These are phyloP conservation scores for Trypanosoma avium DNA, from an alignment of 208 protist species.

Conservation along the genomic window DNA sequence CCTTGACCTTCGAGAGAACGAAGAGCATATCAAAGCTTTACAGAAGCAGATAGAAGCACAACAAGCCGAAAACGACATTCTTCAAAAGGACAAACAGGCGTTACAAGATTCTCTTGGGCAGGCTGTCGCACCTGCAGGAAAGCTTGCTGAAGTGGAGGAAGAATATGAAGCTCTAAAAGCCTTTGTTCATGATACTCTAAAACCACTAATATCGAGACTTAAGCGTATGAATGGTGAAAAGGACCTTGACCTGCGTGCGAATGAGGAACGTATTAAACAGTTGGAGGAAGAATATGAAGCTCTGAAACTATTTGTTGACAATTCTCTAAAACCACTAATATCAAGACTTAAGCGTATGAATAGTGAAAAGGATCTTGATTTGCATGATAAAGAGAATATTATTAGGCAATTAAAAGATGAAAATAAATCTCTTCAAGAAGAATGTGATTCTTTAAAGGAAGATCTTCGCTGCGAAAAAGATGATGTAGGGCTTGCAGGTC, in stretches of 20 bases:
- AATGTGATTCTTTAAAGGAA: too few relatives aligned
- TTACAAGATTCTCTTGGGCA: too few relatives aligned
- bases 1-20: neutral
- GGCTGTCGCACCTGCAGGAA: too few relatives aligned
- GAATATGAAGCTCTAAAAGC: slow-evolving; percentile 6
- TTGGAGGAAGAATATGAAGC: slow-evolving; percentile 11
- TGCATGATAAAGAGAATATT: neutral
- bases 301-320: slow-evolving; percentile 1
- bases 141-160: neutral
- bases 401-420: neutral
- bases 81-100: too few relatives aligned
- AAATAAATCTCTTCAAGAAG: neutral
- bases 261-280: neutral
- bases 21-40: too few relatives aligned
- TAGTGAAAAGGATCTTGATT: slow-evolving; percentile 8
- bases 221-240: slow-evolving; percentile 11
- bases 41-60: too few relatives aligned
- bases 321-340: slow-evolving; percentile 6
- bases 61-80: too few relatives aligned
- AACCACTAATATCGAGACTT: slow-evolving; percentile 3
- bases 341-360: slow-evolving; percentile 1
- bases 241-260: slow-evolving; percentile 1
- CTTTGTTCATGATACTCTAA: neutral
- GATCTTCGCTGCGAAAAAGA: too few relatives aligned
- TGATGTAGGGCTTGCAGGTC: too few relatives aligned